These are phyloP conservation scores for Blepharisma undulans DNA, from an alignment of 169 alveolate species.

Conservation along the genomic window DNA sequence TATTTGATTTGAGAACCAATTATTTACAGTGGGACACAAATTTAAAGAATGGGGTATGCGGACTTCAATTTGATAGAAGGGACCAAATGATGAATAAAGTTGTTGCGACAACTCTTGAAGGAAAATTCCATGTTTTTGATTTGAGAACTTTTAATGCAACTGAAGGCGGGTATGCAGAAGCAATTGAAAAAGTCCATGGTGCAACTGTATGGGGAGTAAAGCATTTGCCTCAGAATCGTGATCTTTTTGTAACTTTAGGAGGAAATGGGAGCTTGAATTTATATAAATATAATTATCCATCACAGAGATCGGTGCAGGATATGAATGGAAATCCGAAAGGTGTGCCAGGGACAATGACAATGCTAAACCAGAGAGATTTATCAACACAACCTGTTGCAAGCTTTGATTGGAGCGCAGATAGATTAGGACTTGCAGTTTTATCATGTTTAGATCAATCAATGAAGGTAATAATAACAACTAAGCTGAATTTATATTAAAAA, in stretches of 20 bases:
- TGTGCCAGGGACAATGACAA: slow-evolving; percentile 87
- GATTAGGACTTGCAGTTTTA: slow-evolving; percentile 76
- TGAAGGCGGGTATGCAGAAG: slow-evolving; percentile 86
- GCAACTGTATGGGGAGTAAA: slow-evolving; percentile 93
- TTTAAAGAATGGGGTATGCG: slow-evolving; percentile 91
- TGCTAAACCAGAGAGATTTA: slow-evolving; percentile 87
- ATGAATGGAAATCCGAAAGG: slow-evolving; percentile 83
- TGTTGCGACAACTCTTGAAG: slow-evolving; percentile 90
- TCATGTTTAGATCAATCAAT: slow-evolving; percentile 91
- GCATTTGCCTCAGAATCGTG: slow-evolving; percentile 92
- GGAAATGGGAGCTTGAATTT: slow-evolving; percentile 89
- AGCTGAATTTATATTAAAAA: slow-evolving; percentile 67
- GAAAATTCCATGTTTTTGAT: slow-evolving; percentile 88
- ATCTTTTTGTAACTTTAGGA: slow-evolving; percentile 84
- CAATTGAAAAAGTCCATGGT: slow-evolving; percentile 81
- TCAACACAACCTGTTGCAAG: slow-evolving; percentile 92
- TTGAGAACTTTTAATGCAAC: slow-evolving; percentile 87
- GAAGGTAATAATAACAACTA: slow-evolving; percentile 80
- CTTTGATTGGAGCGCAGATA: slow-evolving; percentile 88
- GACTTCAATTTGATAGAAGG: slow-evolving; percentile 88
- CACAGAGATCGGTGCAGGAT: slow-evolving; percentile 83
- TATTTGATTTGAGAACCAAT: slow-evolving; percentile 88
- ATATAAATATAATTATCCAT: slow-evolving; percentile 85
- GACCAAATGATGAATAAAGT: slow-evolving; percentile 92
- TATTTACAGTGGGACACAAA: slow-evolving; percentile 89